A percentile compares a stretch with the other conserved stretches of the same genome.
Evolutionary conservation across 257 asterid genomes (phyloP).

Genomic region (Solanum ahanhuiri): DNA sequence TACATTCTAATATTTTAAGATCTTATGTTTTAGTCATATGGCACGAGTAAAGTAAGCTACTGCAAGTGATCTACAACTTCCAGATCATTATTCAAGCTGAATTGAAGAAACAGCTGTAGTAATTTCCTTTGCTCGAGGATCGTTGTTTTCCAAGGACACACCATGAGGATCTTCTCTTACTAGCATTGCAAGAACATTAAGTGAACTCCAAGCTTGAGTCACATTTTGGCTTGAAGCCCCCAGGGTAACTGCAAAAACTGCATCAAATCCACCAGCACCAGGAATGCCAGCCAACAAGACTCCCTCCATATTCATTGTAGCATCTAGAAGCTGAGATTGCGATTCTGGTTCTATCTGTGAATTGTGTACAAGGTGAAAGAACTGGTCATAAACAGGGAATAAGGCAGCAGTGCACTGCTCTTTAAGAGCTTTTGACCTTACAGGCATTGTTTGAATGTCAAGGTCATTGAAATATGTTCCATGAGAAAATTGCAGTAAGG

Average conservation of each 20-base stretch:
- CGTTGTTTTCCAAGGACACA: conserved; percentile 56
- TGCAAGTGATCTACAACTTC: neutral
- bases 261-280: conserved; percentile 98
- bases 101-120: conserved; percentile 50
- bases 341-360: conserved; percentile 93
- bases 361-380: conserved; percentile 1
- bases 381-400: neutral
- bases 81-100: conserved; percentile 24
- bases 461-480: neutral
- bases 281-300: conserved; percentile 90
- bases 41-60: neutral
- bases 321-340: conserved; percentile 65
- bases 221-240: conserved; percentile 51
- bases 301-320: conserved; percentile 77
- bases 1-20: neutral
- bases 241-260: conserved; percentile 76
- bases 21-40: neutral
- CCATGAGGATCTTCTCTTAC: conserved; percentile 89
- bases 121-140: conserved; percentile 52
- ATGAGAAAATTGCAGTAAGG: neutral
- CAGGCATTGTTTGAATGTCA: neutral
- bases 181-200: conserved; percentile 68
- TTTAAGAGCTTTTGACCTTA: neutral
- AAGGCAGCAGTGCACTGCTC: neutral
- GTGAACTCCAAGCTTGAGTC: conserved; percentile 61